A percentile compares a stretch with the other conserved stretches of the same genome.
Evolutionary conservation across 768 basidiomycete species (phyloP).

Genomic region (Pulveroboletus sp.): DNA sequence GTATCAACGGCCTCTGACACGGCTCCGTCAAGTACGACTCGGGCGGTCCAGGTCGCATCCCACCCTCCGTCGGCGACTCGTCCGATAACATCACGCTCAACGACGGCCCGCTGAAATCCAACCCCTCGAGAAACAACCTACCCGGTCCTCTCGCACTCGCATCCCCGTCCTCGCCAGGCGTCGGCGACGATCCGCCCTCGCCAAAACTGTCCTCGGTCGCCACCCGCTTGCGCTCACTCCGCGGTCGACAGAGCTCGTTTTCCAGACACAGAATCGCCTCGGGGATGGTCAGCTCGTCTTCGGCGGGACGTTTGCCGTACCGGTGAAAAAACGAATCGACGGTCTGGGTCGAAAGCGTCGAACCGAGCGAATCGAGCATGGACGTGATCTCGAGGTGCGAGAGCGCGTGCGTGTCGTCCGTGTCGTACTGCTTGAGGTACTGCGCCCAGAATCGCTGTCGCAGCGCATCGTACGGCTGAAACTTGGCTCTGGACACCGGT

Average conservation of each 20-base stretch:
- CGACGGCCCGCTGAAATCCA: constrained; percentile 62
- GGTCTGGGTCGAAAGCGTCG: constrained; percentile 78
- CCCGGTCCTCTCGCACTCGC: constrained; percentile 24
- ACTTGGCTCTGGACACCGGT: constrained; percentile 63
- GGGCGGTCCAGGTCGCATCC: constrained; percentile 9
- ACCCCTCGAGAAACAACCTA: constrained; percentile 46
- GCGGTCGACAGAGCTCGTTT: constrained; percentile 69
- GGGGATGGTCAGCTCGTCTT: constrained; percentile 72
- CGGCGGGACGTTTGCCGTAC: constrained; percentile 55
- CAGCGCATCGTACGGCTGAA: constrained; percentile 90
- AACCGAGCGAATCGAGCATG: constrained; percentile 96
- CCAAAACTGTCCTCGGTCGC: constrained; percentile 41
- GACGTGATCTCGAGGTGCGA: constrained; percentile 86
- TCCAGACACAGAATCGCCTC: constrained; percentile 86
- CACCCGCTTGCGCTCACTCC: constrained; percentile 65
- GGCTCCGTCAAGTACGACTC: constrained; percentile 41
- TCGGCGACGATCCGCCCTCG: constrained; percentile 50
- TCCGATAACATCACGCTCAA: constrained; percentile 28
- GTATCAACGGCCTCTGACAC: constrained; percentile 41
- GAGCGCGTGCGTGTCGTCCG: constrained; percentile 69
- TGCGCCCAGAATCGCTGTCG: constrained; percentile 89
- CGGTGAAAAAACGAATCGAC: constrained; percentile 78
- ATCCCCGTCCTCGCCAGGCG: constrained; percentile 44
- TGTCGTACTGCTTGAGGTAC: constrained; percentile 86
- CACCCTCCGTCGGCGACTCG: constrained; percentile 28